phyloP scores from a whole-genome alignment of 768 basidiomycete genomes.

The Suillus cothurnatus region DNA sequence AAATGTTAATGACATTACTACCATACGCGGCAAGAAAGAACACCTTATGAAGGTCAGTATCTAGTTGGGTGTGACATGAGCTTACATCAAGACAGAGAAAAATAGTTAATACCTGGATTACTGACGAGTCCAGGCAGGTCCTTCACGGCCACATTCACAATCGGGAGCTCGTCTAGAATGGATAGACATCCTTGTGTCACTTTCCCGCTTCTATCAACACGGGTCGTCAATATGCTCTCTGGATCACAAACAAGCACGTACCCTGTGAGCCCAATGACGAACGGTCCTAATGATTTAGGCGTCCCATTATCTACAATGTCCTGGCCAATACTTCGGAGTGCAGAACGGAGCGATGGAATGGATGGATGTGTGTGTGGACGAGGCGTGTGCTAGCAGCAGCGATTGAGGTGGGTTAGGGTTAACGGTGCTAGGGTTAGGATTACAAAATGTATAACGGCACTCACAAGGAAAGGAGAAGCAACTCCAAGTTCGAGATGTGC shows the following conservation, averaged over 20 bases:
- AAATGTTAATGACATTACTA: slow-evolving; percentile 2
- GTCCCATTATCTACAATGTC: slow-evolving; percentile 59
- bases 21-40: background rate
- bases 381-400: slow-evolving; percentile 55
- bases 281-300: slow-evolving; percentile 68
- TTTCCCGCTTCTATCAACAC: slow-evolving; percentile 63
- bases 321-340: slow-evolving; percentile 59
- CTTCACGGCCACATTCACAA: slow-evolving; percentile 53
- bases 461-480: slow-evolving; percentile 80
- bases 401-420: background rate
- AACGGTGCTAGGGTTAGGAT: background rate
- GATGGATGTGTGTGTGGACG: slow-evolving; percentile 76
- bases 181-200: slow-evolving; percentile 79
- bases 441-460: slow-evolving; percentile 26
- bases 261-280: slow-evolving; percentile 85
- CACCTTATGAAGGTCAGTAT: slow-evolving; percentile 61
- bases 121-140: slow-evolving; percentile 60
- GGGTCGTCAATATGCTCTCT: slow-evolving; percentile 4
- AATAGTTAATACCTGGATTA: slow-evolving; percentile 45
- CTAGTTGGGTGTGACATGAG: slow-evolving; percentile 31
- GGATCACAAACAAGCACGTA: slow-evolving; percentile 33
- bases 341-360: slow-evolving; percentile 50
- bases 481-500: slow-evolving; percentile 77
- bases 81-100: background rate
- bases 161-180: slow-evolving; percentile 71